These are phyloP conservation scores for Xylariaceae sp. DNA, from an alignment of 2,329 filamentous ascomycete species.

Conservation along the genomic window DNA sequence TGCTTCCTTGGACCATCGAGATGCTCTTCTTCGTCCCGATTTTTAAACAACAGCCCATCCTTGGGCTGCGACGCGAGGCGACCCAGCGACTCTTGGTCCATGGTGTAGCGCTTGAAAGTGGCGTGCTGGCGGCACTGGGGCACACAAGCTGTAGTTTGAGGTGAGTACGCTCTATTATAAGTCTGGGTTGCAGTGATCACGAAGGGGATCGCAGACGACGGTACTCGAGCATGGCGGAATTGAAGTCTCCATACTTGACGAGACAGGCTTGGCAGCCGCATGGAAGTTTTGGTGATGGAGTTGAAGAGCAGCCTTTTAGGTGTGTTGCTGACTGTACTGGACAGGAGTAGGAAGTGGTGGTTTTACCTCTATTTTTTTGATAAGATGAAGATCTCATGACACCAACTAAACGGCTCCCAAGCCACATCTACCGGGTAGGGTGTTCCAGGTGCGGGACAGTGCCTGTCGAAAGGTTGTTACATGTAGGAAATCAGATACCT, in stretches of 20 bases:
- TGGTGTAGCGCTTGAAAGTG: slow-evolving; percentile 19
- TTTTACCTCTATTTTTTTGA: too few relatives aligned
- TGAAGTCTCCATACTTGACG: slow-evolving; percentile 28
- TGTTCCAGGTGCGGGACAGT: too few relatives aligned
- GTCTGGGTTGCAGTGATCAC: background rate
- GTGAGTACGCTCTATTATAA: slow-evolving; percentile 7
- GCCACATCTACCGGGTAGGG: too few relatives aligned
- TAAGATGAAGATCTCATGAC: too few relatives aligned
- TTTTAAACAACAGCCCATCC: slow-evolving; percentile 14
- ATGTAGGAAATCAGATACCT: too few relatives aligned
- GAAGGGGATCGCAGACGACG: slow-evolving; percentile 8
- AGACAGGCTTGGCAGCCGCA: slow-evolving; percentile 23
- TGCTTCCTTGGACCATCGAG: slow-evolving; percentile 28
- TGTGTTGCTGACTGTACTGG: too few relatives aligned
- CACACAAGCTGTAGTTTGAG: background rate
- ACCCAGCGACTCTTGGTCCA: slow-evolving; percentile 21
- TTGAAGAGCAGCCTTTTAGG: too few relatives aligned
- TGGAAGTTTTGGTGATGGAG: too few relatives aligned
- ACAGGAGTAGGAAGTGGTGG: too few relatives aligned
- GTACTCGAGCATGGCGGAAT: slow-evolving; percentile 20
- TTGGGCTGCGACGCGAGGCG: slow-evolving; percentile 15
- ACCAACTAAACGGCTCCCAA: too few relatives aligned
- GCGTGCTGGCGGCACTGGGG: slow-evolving; percentile 11
- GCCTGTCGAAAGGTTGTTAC: too few relatives aligned
- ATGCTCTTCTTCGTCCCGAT: too few relatives aligned